Evolutionary conservation across 257 asterid genomes (phyloP), one percentile per base, ranked within the genome.

Genomic region (Oldenlandia corymbosa): DNA sequence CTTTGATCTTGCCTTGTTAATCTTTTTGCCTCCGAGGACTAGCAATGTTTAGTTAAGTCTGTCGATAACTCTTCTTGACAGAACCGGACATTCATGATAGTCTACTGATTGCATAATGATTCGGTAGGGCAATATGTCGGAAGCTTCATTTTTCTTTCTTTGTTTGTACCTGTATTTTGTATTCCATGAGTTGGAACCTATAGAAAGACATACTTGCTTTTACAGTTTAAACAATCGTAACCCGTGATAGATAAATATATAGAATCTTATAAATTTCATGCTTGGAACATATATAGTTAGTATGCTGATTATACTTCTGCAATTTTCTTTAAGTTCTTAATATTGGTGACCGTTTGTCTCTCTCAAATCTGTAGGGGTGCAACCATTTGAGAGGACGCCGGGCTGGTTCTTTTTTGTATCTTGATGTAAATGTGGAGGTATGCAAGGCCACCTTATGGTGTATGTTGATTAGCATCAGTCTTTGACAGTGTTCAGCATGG

Each of bases 401-500:
- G 67, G 99, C 99, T 27, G 99, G 99, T 43, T 90, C 99, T 52
- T 84, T 77, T 68, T 80, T 92, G 73, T 92, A 84, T 77, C 90
- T 92, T 70, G 99, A 92, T 84, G 97, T 80, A 47, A 88, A 80
- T 68, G 85, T 90, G 68, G 82, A 87, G 99, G 99, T 90, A 60
- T 10, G 2, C 6, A 3, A 28, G 34, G 16, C 43, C 64, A 26
- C 48, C 24, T 7, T 26, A 42, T 8, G 36, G 14, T 61, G 18
- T 16, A 42, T n/a, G 17, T 16, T 27, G 4, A 42, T 9, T 60
- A 41, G 1, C 23, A 27, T 17, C 8, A 17, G 42, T 55, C 24
- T 16, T 5, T 11, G 0, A 28, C 20, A 27, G 1, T 26, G 18
- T 18, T 41, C 10, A 34, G 39, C 9, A 34, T 9, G 9, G 43